Conservation (phyloP, 805 yeast species). For the Candida morakotiae region DNA sequence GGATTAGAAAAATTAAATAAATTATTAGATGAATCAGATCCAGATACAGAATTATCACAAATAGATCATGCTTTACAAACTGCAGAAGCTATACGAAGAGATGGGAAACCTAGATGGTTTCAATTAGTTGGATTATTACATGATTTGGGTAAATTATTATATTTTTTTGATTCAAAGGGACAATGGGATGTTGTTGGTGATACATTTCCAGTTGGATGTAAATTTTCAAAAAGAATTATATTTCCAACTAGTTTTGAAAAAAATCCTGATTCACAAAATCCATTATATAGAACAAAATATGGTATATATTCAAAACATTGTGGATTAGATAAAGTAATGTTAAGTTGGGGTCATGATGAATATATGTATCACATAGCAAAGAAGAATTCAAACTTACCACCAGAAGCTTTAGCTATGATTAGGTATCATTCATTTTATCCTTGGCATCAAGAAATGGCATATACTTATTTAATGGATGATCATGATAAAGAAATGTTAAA, state of each 20-base stretch:
- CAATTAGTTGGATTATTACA: slow-evolving; percentile 70
- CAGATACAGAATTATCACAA: slow-evolving; percentile 70
- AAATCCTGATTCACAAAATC: slow-evolving; percentile 61
- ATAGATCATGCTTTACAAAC: slow-evolving; percentile 75
- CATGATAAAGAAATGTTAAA: slow-evolving; percentile 57
- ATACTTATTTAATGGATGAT: slow-evolving; percentile 58
- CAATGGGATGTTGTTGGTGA: slow-evolving; percentile 84
- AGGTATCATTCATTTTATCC: slow-evolving; percentile 75
- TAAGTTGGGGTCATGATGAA: slow-evolving; percentile 79
- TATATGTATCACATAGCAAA: slow-evolving; percentile 73
- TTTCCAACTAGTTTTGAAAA: slow-evolving; percentile 55
- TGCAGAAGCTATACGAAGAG: slow-evolving; percentile 68
- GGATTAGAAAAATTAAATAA: slow-evolving; percentile 59
- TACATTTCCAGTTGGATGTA: slow-evolving; percentile 73
- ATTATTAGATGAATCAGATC: slow-evolving; percentile 67
- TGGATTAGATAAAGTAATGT: slow-evolving; percentile 66
- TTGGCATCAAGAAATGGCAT: slow-evolving; percentile 71
- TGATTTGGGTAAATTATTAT: slow-evolving; percentile 65
- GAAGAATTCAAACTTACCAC: slow-evolving; percentile 57
- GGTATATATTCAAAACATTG: slow-evolving; percentile 64
- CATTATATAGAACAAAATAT: slow-evolving; percentile 59
- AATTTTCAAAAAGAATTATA: slow-evolving; percentile 54
- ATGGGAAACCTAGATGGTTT: slow-evolving; percentile 71
- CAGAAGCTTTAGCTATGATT: slow-evolving; percentile 69
- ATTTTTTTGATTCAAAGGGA: slow-evolving; percentile 67